phyloP scores from a whole-genome alignment of 768 basidiomycete species.

The Psilocybe azurescens region DNA sequence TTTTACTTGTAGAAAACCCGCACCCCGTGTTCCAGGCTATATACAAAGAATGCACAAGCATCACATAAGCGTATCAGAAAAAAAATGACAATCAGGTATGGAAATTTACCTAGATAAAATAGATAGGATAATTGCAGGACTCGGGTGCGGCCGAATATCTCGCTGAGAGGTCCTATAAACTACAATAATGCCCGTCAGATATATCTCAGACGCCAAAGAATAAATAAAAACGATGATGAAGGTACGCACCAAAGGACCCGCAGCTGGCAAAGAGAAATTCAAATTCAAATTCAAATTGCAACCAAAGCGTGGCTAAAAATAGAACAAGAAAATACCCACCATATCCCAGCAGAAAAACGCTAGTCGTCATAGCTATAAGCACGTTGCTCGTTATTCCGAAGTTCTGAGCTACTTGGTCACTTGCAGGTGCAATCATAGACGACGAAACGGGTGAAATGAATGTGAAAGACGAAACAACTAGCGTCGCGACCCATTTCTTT shows the following conservation, averaged over 20 bases:
- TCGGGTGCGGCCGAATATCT: slow-evolving; percentile 69
- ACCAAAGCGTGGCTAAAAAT: neutral
- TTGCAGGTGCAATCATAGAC: slow-evolving; percentile 76
- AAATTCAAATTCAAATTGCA: neutral
- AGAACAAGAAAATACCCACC: slow-evolving; percentile 39
- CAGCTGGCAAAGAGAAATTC: slow-evolving; percentile 35
- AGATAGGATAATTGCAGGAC: slow-evolving; percentile 68
- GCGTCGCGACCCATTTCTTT: slow-evolving; percentile 67
- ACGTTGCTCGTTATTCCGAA: slow-evolving; percentile 59
- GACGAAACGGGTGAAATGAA: slow-evolving; percentile 75
- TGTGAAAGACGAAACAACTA: slow-evolving; percentile 68
- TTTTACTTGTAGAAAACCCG: slow-evolving; percentile 63
- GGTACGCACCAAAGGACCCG: slow-evolving; percentile 51
- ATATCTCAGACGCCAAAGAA: neutral
- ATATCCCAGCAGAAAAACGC: slow-evolving; percentile 58
- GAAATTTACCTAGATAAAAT: slow-evolving; percentile 59
- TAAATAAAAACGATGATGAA: neutral
- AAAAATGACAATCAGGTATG: no score
- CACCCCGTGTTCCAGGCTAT: slow-evolving; percentile 67
- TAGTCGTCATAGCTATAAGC: slow-evolving; percentile 61
- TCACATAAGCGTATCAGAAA: no score
- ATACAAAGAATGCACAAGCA: neutral
- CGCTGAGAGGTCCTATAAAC: slow-evolving; percentile 67
- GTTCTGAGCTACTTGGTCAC: slow-evolving; percentile 49
- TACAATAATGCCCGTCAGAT: slow-evolving; percentile 14